A percentile compares a stretch with the other conserved stretches of the same genome.
These are phyloP conservation scores for Cyclotella atomus DNA, from an alignment of 108 stramenopile species.

Conservation along the genomic window DNA sequence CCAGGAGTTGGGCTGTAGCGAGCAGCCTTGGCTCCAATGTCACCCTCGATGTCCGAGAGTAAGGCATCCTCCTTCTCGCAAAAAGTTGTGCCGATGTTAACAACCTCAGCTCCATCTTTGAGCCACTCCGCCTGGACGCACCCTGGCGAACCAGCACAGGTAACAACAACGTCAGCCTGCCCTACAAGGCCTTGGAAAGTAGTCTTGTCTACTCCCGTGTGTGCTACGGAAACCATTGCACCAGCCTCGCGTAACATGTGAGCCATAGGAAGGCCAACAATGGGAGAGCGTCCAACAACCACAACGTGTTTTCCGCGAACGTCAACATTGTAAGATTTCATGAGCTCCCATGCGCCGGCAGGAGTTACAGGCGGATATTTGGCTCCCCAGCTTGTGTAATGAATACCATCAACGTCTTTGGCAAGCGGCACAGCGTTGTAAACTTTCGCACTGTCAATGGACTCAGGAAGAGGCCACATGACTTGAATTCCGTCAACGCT, in stretches of 20 bases:
- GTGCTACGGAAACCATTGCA: slow-evolving; percentile 31
- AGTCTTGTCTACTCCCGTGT: slow-evolving; percentile 5
- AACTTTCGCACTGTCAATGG: slow-evolving; percentile 39
- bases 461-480: slow-evolving; percentile 57
- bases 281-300: slow-evolving; percentile 44
- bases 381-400: slow-evolving; percentile 24
- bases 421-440: slow-evolving; percentile 40
- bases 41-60: slow-evolving; percentile 39
- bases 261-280: slow-evolving; percentile 46
- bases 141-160: slow-evolving; percentile 42
- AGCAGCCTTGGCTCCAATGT: slow-evolving; percentile 15
- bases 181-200: slow-evolving; percentile 23
- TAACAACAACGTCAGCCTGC: slow-evolving; percentile 41
- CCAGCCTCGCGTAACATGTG: slow-evolving; percentile 33
- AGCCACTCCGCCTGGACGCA: slow-evolving; percentile 35
- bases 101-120: slow-evolving; percentile 33
- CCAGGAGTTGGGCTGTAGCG: slow-evolving; percentile 44
- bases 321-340: slow-evolving; percentile 28
- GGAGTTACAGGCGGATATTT: slow-evolving; percentile 42
- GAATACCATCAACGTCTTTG: slow-evolving; percentile 55
- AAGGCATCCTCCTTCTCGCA: slow-evolving; percentile 34
- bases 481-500: slow-evolving; percentile 55
- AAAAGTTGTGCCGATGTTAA: slow-evolving; percentile 48
- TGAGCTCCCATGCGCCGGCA: slow-evolving; percentile 30
- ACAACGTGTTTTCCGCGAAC: slow-evolving; percentile 21